Conservation (phyloP, 1,284 basidiomycete species). For the Xanthoconium separans region DNA sequence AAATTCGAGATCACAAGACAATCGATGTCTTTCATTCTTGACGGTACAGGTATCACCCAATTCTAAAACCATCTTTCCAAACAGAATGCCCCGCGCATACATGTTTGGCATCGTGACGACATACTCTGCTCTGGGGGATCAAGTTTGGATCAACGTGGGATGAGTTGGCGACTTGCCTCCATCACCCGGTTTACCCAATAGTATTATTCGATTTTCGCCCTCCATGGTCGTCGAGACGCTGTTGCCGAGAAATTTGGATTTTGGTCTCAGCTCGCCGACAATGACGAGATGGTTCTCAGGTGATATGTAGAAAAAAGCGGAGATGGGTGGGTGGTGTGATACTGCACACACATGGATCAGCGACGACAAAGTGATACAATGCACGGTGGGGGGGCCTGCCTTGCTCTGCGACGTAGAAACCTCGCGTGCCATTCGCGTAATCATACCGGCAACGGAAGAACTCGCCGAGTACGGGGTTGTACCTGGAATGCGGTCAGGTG, state of each 20-base stretch:
- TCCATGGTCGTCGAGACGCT: constrained; percentile 96
- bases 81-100: constrained; percentile 96
- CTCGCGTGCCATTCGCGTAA: constrained; percentile 88
- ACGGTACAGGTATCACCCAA: constrained; percentile 91
- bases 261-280: constrained; percentile 93
- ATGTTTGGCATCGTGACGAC: constrained; percentile 95
- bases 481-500: constrained; percentile 47
- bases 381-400: constrained; percentile 42
- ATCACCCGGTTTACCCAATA: constrained; percentile 82
- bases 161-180: constrained; percentile 56
- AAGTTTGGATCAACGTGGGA: constrained; percentile 4
- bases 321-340: constrained; percentile 93
- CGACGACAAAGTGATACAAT: not conserved
- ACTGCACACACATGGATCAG: constrained; percentile 44
- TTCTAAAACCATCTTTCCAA: constrained; percentile 98
- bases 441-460: constrained; percentile 97
- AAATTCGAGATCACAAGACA: constrained; percentile 90
- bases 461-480: constrained; percentile 97
- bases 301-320: constrained; percentile 95
- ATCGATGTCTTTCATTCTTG: constrained; percentile 75
- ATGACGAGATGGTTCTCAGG: constrained; percentile 86
- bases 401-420: constrained; percentile 98
- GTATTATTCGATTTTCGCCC: constrained; percentile 85
- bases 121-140: constrained; percentile 55
- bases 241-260: constrained; percentile 96